A percentile compares a stretch with the other conserved stretches of the same genome.
These are phyloP conservation scores for Neurospora hispaniola DNA, from an alignment of 495 filamentous ascomycete species.

Conservation along the genomic window DNA sequence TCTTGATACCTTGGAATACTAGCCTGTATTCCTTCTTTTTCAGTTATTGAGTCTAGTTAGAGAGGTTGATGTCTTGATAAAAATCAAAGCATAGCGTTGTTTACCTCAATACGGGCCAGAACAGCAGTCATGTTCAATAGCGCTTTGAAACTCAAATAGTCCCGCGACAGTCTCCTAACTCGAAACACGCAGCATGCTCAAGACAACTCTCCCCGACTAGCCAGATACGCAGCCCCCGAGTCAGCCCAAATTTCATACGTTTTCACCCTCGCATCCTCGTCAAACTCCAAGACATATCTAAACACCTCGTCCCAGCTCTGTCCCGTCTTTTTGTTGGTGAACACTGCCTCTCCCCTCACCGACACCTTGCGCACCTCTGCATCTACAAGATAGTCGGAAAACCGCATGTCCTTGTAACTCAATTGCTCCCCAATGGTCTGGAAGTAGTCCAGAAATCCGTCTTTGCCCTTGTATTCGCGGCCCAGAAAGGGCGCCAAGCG, in stretches of 20 bases:
- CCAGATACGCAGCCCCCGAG: conserved; percentile 52
- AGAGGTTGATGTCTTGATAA: neutral
- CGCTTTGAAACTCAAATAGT: neutral
- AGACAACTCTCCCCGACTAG: conserved; percentile 35
- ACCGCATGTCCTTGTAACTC: conserved; percentile 37
- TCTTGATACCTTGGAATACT: neutral
- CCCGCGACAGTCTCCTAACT: neutral
- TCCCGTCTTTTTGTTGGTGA: conserved; percentile 38
- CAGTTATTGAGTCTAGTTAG: neutral
- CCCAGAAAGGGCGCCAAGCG: conserved; percentile 48
- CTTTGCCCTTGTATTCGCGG: conserved; percentile 38
- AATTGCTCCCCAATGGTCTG: conserved; percentile 29
- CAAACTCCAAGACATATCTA: conserved; percentile 43
- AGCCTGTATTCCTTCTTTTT: neutral
- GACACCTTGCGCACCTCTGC: conserved; percentile 30
- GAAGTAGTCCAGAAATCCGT: conserved; percentile 42
- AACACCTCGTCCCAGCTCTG: conserved; percentile 52
- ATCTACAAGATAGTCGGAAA: conserved; percentile 45
- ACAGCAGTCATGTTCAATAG: too few relatives aligned
- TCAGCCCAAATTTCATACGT: conserved; percentile 55
- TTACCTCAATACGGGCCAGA: neutral
- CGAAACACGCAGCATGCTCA: neutral
- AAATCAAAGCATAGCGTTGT: neutral
- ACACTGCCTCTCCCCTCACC: conserved; percentile 39
- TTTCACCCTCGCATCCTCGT: conserved; percentile 29